Evolutionary conservation across 257 asterid species (phyloP), one percentile per base, ranked within the genome.

Genomic region (Echium plantagineum): DNA sequence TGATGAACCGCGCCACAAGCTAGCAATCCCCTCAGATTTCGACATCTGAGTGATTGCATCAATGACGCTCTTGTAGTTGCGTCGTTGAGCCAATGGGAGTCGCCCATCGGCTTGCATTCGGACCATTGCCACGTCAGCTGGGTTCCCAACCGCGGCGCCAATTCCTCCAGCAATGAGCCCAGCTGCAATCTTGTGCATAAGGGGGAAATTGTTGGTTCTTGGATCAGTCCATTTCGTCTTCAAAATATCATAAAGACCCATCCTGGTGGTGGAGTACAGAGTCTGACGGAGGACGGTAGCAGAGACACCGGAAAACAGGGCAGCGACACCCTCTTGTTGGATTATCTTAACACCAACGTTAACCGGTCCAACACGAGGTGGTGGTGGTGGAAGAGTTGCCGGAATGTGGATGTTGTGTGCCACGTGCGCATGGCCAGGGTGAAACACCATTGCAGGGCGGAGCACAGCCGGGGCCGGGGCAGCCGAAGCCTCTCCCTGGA

Each of bases 91-190:
- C 52, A 62, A 19, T 0, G 97, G 97, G 61, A 90, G 95, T 3
- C 97, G 81, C 3, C 97, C 95, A 60, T 90, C 97, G n/a, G 97
- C 97, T 58, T 90, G 97, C 97, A 90, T 90, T 12, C 97, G 85
- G 0, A 90, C 97, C 97, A 90, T 90, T 0, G 97, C 94, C 5
- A 90, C 88, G 48, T 90, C 97, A 9, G 97, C 97, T 0, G 97
- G 97, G 56, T 86, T 90, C 0, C 97, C 97, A 0, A 84, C 88
- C 9, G 94, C 94, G 54, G 97, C 97, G 2, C 97, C 97, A 59
- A 90, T 30, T 0, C 94, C 97, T 0, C 97, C 97, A 70, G 97
- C 94, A 17, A 90, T 62, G 0, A 90, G 73, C 0, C 97, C 97
- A 20, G 95, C 95, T 5, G 67, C 59, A 26, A 90, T 86, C 66